A percentile compares a stretch with the other conserved stretches of the same genome.
Conservation (phyloP, 2,329 filamentous ascomycete genomes). For the Colletotrichum australisinense region DNA sequence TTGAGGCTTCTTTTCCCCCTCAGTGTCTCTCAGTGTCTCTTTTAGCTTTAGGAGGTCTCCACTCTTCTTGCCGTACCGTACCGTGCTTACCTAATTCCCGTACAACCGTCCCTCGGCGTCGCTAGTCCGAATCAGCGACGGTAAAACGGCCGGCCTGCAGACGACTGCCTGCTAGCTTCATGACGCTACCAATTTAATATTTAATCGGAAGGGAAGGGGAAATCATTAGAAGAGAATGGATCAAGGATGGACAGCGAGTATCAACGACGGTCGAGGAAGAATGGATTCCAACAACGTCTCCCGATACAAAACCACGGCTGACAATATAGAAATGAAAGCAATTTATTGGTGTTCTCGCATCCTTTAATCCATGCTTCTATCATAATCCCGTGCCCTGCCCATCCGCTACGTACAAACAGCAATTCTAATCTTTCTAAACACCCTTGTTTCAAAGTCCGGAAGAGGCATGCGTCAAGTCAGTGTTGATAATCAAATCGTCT, state of each 20-base stretch:
- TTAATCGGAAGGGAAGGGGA: too few species aligned
- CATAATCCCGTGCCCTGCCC: constrained; percentile 17
- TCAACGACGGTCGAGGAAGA: too few species aligned
- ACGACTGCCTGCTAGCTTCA: neutral
- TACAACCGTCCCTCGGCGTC: neutral
- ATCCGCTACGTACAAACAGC: neutral
- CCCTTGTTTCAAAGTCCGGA: neutral
- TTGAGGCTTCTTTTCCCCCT: constrained; percentile 10
- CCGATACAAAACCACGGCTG: too few species aligned
- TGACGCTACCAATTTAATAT: neutral
- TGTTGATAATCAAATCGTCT: constrained; percentile 64
- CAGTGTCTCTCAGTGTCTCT: constrained; percentile 6
- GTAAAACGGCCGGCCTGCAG: constrained; percentile 2
- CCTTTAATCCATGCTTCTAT: constrained; percentile 29
- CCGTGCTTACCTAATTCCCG: neutral
- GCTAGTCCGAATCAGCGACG: neutral
- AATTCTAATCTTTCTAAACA: neutral
- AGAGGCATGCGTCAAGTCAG: constrained; percentile 49
- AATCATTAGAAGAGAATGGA: too few species aligned
- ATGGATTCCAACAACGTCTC: too few species aligned
- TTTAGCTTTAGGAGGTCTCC: neutral
- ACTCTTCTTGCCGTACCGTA: neutral
- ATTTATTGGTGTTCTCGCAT: constrained; percentile 1
- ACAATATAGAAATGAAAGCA: neutral
- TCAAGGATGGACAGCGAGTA: too few species aligned